Percentiles rank a stretch among this genome's conserved stretches.
phyloP scores from a whole-genome alignment of 768 basidiomycete species.

The Kwoniella mangroviensis region DNA sequence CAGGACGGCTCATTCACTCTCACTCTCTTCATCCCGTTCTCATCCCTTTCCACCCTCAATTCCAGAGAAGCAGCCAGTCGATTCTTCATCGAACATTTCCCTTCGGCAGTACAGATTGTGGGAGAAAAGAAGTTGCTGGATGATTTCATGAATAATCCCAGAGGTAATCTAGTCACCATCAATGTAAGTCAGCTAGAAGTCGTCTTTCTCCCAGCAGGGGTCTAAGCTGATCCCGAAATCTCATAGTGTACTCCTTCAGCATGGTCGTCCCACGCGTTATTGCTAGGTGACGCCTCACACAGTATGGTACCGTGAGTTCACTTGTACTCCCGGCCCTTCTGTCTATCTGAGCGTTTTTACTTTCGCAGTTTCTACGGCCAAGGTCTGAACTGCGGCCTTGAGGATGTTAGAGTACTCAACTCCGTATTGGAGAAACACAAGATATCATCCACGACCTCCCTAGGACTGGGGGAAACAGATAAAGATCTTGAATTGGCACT shows the following conservation, averaged over 20 bases:
- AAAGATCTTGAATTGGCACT: constrained; percentile 66
- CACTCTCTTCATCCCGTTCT: constrained; percentile 87
- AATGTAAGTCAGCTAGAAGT: constrained; percentile 67
- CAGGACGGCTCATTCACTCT: constrained; percentile 98
- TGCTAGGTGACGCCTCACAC: constrained; percentile 94
- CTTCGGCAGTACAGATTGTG: constrained; percentile 82
- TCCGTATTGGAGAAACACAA: constrained; percentile 73
- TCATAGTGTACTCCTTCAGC: constrained; percentile 38
- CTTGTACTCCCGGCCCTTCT: constrained; percentile 65
- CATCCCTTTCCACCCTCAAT: constrained; percentile 68
- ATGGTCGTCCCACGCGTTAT: constrained; percentile 60
- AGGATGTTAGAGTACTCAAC: constrained; percentile 90
- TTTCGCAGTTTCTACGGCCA: constrained; percentile 64
- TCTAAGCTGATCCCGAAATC: neutral
- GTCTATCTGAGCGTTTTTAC: neutral
- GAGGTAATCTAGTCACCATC: constrained; percentile 86
- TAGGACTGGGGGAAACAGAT: constrained; percentile 50
- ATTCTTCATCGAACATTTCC: constrained; percentile 85
- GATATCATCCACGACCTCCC: constrained; percentile 63
- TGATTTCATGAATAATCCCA: constrained; percentile 81
- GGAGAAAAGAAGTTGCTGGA: constrained; percentile 76
- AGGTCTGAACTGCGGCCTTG: constrained; percentile 95
- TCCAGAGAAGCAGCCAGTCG: constrained; percentile 63
- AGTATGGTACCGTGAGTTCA: constrained; percentile 81
- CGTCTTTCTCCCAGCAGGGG: neutral